Conservation (phyloP, 2,329 filamentous ascomycete genomes). For the Bipolaris victoriae region DNA sequence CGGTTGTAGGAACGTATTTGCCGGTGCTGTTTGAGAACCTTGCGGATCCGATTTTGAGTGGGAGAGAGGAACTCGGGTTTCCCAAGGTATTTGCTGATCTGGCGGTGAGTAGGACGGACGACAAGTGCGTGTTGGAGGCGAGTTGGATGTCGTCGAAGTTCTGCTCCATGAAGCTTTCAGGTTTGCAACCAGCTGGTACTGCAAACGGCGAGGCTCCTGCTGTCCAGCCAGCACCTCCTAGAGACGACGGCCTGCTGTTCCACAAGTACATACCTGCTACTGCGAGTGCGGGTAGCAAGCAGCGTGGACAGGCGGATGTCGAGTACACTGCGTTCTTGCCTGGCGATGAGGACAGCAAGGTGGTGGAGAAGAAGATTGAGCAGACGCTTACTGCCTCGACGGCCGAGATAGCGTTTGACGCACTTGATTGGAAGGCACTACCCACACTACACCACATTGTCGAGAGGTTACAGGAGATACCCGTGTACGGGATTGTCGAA, state of each 20-base stretch:
- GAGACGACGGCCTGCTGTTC: conserved; percentile 59
- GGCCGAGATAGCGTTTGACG: conserved; percentile 57
- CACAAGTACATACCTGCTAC: conserved; percentile 65
- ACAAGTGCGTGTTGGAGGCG: conserved; percentile 50
- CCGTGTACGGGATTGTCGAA: conserved; percentile 62
- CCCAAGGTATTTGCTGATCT: conserved; percentile 64
- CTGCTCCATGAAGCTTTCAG: conserved; percentile 37
- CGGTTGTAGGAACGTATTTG: conserved; percentile 60
- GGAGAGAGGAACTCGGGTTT: conserved; percentile 67
- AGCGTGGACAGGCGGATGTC: conserved; percentile 58
- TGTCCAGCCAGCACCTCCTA: neutral
- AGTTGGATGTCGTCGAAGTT: conserved; percentile 48
- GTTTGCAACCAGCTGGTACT: conserved; percentile 16
- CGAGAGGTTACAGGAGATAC: conserved; percentile 60
- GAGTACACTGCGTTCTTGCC: conserved; percentile 59
- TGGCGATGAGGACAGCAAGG: conserved; percentile 39
- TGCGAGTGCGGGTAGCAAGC: conserved; percentile 48
- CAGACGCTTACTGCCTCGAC: conserved; percentile 48
- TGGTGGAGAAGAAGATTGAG: conserved; percentile 42
- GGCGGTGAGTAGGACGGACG: conserved; percentile 49
- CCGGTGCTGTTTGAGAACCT: conserved; percentile 65
- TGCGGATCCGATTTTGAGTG: conserved; percentile 65
- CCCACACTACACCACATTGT: conserved; percentile 68
- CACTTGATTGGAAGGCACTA: conserved; percentile 59
- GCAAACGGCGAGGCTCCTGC: conserved; percentile 9